These are phyloP conservation scores for Verticillium albo-atrum DNA, from an alignment of 2,329 filamentous ascomycete species.

Conservation along the genomic window DNA sequence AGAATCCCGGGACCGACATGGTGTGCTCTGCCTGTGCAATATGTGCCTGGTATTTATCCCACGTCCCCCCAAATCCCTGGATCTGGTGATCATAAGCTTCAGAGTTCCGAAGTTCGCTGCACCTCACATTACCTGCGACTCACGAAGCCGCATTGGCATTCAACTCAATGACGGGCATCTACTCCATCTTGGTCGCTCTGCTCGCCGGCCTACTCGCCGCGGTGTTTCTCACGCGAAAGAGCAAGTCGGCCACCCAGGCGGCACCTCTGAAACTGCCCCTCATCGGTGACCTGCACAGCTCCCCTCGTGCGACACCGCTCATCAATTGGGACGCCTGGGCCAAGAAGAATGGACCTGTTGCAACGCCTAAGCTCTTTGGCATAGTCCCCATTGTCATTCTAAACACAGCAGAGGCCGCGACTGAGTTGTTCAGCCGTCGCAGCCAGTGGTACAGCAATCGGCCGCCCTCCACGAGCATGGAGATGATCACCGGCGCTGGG, in stretches of 20 bases:
- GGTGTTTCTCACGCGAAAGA: neutral
- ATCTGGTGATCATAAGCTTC: neutral
- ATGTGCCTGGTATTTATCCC: neutral
- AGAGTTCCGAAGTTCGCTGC: no score
- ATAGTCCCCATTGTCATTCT: constrained; percentile 14
- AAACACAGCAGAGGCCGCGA: constrained; percentile 13
- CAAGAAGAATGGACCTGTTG: constrained; percentile 10
- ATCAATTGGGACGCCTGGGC: constrained; percentile 15
- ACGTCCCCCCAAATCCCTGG: neutral
- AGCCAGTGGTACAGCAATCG: constrained; percentile 16
- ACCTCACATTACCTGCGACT: neutral
- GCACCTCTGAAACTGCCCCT: constrained; percentile 11
- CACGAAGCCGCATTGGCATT: neutral
- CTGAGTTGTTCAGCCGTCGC: constrained; percentile 14
- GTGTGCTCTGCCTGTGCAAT: neutral
- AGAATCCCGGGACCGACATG: neutral
- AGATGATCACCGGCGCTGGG: constrained; percentile 17
- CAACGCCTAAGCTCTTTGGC: constrained; percentile 14
- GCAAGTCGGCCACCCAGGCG: neutral
- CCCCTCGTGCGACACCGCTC: constrained; percentile 13
- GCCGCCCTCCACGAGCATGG: constrained; percentile 14
- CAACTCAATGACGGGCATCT: neutral
- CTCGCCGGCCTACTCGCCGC: neutral
- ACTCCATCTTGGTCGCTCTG: neutral
- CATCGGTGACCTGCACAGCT: constrained; percentile 15